These are phyloP conservation scores for Hirsutella rhossiliensis DNA, from an alignment of 2,329 filamentous ascomycete genomes.

Conservation along the genomic window DNA sequence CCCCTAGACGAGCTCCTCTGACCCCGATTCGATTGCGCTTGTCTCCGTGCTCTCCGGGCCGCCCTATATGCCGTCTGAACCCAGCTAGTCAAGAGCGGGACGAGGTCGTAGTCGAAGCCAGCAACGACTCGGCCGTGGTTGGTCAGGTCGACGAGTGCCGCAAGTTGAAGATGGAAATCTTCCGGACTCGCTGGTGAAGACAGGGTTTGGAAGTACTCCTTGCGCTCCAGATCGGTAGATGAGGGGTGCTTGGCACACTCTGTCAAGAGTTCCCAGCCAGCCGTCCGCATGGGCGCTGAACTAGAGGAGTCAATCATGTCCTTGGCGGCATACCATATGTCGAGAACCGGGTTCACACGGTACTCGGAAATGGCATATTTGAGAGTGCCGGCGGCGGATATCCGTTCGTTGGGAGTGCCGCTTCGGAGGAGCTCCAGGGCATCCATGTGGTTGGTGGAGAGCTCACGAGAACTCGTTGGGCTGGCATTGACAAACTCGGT, in stretches of 20 bases:
- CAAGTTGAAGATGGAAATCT: conserved; percentile 56
- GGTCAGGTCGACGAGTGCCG: conserved; percentile 48
- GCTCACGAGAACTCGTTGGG: conserved; percentile 25
- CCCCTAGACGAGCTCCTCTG: conserved; percentile 24
- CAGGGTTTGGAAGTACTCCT: conserved; percentile 53
- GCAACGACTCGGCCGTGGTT: conserved; percentile 48
- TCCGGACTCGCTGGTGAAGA: conserved; percentile 42
- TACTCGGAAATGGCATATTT: conserved; percentile 45
- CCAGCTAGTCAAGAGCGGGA: conserved; percentile 51
- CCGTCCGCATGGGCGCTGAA: conserved; percentile 36
- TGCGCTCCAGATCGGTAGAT: conserved; percentile 54
- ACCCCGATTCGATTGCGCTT: conserved; percentile 21
- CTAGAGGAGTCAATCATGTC: conserved; percentile 50
- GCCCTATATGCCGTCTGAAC: conserved; percentile 42
- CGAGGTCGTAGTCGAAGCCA: conserved; percentile 55
- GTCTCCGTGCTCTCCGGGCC: conserved; percentile 38
- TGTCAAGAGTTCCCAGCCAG: conserved; percentile 54
- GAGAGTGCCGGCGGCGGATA: conserved; percentile 45
- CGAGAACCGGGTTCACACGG: conserved; percentile 44
- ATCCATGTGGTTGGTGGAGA: conserved; percentile 40
- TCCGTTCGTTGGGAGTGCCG: conserved; percentile 38
- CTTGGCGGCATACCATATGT: conserved; percentile 55
- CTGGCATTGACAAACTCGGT: conserved; percentile 33
- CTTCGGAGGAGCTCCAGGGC: conserved; percentile 42
- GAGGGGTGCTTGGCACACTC: conserved; percentile 52